Evolutionary conservation across 225 moss, liverwort and hornwort species (phyloP).

Genomic region (Polytrichum formosum): DNA sequence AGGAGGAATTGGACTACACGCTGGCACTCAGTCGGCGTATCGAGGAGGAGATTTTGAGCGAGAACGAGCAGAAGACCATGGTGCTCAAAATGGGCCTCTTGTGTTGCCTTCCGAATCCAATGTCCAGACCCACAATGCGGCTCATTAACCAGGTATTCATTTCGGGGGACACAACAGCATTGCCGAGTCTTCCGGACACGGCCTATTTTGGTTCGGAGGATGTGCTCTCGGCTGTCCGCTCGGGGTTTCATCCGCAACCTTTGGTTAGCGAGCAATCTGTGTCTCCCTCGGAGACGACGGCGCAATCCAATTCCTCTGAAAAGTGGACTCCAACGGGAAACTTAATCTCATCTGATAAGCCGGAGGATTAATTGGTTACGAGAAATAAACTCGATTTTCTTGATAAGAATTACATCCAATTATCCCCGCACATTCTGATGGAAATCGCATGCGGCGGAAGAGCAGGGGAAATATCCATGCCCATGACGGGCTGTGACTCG

Average conservation of each 20-base stretch:
- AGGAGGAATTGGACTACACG: conserved; percentile 1
- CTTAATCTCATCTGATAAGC: too few species aligned
- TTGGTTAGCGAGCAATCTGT: neutral
- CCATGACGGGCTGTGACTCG: too few species aligned
- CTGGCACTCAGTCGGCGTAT: conserved; percentile 8
- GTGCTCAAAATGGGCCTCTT: conserved; percentile 27
- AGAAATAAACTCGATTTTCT: too few species aligned
- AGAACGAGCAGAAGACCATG: conserved; percentile 19
- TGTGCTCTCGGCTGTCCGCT: conserved; percentile 12
- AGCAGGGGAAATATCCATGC: too few species aligned
- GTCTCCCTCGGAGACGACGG: neutral
- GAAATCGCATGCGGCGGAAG: too few species aligned
- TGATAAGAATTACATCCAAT: too few species aligned
- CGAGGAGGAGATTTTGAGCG: conserved; percentile 13
- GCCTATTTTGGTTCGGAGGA: conserved; percentile 20
- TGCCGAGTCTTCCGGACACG: conserved; percentile 24
- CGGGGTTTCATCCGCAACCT: conserved; percentile 2
- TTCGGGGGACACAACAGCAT: conserved; percentile 14
- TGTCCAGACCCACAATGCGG: conserved; percentile 29
- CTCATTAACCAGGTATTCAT: conserved; percentile 30
- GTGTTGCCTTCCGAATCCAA: conserved; percentile 36
- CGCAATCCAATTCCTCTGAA: too few species aligned
- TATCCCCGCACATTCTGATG: too few species aligned
- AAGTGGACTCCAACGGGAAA: too few species aligned
- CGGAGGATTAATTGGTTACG: too few species aligned